A percentile compares a stretch with the other conserved stretches of the same genome.
Conservation (phyloP, 768 basidiomycete species). For the Boletus reticulatus region DNA sequence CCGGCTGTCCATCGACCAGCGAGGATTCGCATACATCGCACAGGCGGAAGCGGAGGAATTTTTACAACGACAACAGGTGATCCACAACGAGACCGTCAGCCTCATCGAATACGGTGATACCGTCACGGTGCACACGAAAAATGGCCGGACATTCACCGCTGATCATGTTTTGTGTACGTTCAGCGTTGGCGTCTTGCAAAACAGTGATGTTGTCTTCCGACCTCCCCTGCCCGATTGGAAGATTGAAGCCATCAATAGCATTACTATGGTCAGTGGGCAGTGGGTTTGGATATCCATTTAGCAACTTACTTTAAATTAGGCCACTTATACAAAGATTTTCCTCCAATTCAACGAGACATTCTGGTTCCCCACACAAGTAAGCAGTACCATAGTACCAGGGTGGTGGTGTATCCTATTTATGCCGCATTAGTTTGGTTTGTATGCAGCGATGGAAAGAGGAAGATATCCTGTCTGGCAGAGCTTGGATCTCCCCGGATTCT, state of each 20-base stretch:
- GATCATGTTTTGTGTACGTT: conserved; percentile 67
- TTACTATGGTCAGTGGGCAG: conserved; percentile 47
- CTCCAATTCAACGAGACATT: conserved; percentile 60
- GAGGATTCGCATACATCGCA: conserved; percentile 58
- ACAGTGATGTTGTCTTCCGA: conserved; percentile 54
- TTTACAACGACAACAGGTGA: conserved; percentile 44
- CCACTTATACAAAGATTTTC: conserved; percentile 68
- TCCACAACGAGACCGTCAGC: conserved; percentile 50
- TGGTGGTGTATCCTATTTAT: not conserved
- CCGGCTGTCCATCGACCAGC: conserved; percentile 54
- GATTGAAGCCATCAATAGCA: conserved; percentile 59
- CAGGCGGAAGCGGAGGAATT: conserved; percentile 58
- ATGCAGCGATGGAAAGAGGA: conserved; percentile 56
- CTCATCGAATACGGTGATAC: conserved; percentile 43
- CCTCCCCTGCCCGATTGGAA: conserved; percentile 61
- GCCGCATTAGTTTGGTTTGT: conserved; percentile 40
- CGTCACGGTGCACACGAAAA: conserved; percentile 46
- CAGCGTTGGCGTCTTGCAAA: conserved; percentile 68
- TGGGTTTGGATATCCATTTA: not conserved
- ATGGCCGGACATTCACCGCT: conserved; percentile 44
- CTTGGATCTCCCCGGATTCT: conserved; percentile 53
- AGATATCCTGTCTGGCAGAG: conserved; percentile 68
- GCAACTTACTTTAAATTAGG: conserved; percentile 25
- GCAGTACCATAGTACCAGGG: not conserved
- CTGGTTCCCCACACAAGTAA: conserved; percentile 50